Conservation (phyloP, 2,329 filamentous ascomycete species). For the Ceratocystis harringtonii region DNA sequence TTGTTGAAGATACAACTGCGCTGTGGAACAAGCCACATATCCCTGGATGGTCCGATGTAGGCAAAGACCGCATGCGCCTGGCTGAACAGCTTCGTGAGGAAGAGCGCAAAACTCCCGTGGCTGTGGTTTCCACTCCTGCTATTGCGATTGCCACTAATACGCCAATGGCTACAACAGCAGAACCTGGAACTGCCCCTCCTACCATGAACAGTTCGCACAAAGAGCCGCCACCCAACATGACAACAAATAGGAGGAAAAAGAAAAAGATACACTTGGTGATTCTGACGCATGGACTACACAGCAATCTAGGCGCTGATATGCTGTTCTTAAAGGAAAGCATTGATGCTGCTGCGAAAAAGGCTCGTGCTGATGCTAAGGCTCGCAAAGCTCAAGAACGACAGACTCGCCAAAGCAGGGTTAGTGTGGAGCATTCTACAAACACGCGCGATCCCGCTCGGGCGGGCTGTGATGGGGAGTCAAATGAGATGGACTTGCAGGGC, state of each 20-base stretch:
- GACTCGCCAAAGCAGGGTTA: conserved; percentile 18
- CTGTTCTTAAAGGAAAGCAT: conserved; percentile 95
- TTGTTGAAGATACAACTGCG: conserved; percentile 73
- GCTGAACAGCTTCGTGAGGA: conserved; percentile 17
- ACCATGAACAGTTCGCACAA: conserved; percentile 19
- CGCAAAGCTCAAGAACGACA: conserved; percentile 39
- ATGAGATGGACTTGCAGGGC: background rate
- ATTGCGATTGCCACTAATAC: background rate
- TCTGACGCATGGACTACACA: conserved; percentile 86
- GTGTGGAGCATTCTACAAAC: background rate
- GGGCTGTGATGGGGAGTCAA: background rate
- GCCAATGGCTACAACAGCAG: background rate
- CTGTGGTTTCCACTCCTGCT: background rate
- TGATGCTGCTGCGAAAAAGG: conserved; percentile 63
- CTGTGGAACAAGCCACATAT: conserved; percentile 87
- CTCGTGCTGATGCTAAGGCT: conserved; percentile 51
- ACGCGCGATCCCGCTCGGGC: background rate
- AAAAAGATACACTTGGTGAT: conserved; percentile 84
- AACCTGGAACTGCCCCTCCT: conserved; percentile 16
- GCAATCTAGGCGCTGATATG: conserved; percentile 93
- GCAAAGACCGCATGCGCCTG: conserved; percentile 21
- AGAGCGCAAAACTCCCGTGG: conserved; percentile 7
- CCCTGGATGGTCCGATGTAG: conserved; percentile 44
- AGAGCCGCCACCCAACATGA: conserved; percentile 5
- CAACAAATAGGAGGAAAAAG: conserved; percentile 32